A percentile compares a stretch with the other conserved stretches of the same genome.
Evolutionary conservation across 2,329 filamentous ascomycete species (phyloP).

Genomic region (Colletotrichum musicola): DNA sequence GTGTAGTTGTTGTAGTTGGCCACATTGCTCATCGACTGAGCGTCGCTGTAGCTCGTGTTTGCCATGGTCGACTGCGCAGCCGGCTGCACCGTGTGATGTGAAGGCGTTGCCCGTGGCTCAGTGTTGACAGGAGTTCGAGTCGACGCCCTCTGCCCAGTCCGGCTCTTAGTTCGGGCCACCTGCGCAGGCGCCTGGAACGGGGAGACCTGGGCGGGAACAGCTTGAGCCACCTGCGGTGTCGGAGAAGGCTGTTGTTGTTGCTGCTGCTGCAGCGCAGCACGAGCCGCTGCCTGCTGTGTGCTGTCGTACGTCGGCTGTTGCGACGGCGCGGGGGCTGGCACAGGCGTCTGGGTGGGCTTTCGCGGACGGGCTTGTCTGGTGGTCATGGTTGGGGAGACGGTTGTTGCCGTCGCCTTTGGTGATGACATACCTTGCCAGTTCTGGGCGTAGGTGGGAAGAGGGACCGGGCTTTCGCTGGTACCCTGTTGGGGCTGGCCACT

Average conservation of each 20-base stretch:
- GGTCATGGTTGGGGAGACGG: constrained; percentile 16
- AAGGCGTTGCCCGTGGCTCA: constrained; percentile 41
- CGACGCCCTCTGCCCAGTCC: constrained; percentile 50
- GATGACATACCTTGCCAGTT: constrained; percentile 28
- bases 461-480: constrained; percentile 4
- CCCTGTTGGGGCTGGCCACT: constrained; percentile 16
- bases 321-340: background rate
- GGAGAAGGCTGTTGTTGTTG: constrained; percentile 47
- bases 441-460: constrained; percentile 10
- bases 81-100: constrained; percentile 48
- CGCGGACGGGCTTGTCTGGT: constrained; percentile 13
- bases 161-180: constrained; percentile 47
- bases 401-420: constrained; percentile 6
- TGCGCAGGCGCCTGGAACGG: constrained; percentile 45
- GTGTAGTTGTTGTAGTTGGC: constrained; percentile 44
- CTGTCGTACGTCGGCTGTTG: constrained; percentile 13
- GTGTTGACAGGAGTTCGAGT: constrained; percentile 45
- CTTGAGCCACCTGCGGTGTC: constrained; percentile 44
- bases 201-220: constrained; percentile 45
- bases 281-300: constrained; percentile 37
- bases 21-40: constrained; percentile 40
- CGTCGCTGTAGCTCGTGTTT: constrained; percentile 25
- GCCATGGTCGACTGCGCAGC: constrained; percentile 46
- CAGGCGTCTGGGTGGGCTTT: constrained; percentile 13
- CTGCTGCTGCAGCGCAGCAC: constrained; percentile 41